Evolutionary conservation across 2,329 filamentous ascomycete genomes (phyloP).

Genomic region (Monosporascus sp.): DNA sequence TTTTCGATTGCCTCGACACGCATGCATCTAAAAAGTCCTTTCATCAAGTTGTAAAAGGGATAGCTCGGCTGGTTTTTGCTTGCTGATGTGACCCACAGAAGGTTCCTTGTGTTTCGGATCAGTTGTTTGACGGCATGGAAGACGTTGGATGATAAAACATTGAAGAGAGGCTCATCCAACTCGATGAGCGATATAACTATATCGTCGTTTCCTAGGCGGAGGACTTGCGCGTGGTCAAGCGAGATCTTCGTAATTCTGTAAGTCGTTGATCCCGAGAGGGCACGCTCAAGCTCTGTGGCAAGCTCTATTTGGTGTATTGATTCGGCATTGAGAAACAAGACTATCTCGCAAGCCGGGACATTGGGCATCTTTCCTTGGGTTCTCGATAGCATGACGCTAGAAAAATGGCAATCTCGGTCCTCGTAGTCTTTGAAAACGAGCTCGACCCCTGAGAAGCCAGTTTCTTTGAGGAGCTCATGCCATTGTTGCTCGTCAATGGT

Average conservation of each 20-base stretch:
- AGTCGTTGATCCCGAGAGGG: slow-evolving; percentile 1
- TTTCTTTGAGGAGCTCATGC: slow-evolving; percentile 3
- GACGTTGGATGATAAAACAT: slow-evolving; percentile 13
- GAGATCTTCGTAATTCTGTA: slow-evolving; percentile 5
- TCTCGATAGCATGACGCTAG: slow-evolving; percentile 20
- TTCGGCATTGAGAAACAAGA: slow-evolving; percentile 13
- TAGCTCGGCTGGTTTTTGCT: slow-evolving; percentile 10
- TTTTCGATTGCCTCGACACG: slow-evolving; percentile 21
- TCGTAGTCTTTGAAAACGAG: slow-evolving; percentile 11
- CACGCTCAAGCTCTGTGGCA: slow-evolving; percentile 7
- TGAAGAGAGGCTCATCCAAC: slow-evolving; percentile 16
- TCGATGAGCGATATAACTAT: slow-evolving; percentile 19
- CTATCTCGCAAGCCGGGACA: not conserved
- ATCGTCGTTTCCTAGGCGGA: slow-evolving; percentile 9
- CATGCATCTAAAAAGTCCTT: slow-evolving; percentile 22
- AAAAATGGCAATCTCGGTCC: slow-evolving; percentile 12
- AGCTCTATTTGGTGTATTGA: slow-evolving; percentile 2
- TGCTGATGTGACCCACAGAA: slow-evolving; percentile 22
- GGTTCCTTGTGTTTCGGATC: slow-evolving; percentile 10
- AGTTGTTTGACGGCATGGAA: slow-evolving; percentile 17
- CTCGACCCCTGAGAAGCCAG: slow-evolving; percentile 9
- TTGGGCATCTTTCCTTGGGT: slow-evolving; percentile 4
- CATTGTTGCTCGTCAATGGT: slow-evolving; percentile 4
- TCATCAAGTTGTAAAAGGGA: slow-evolving; percentile 12
- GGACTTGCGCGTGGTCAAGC: slow-evolving; percentile 3